phyloP scores from a whole-genome alignment of 2,329 filamentous ascomycete species.

The Sporothrix globosa region DNA sequence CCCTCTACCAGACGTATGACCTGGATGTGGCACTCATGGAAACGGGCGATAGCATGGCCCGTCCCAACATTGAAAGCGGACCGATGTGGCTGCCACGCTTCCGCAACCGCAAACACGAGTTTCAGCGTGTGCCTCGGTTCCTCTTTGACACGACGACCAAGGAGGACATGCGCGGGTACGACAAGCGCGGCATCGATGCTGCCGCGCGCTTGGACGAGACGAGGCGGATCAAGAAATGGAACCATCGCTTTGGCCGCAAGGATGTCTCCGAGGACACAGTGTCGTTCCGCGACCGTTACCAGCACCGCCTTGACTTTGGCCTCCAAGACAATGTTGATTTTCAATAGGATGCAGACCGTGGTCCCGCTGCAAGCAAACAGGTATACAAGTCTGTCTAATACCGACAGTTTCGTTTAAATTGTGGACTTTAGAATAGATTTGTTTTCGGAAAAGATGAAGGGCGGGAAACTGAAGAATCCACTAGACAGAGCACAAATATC shows the following conservation, averaged over 20 bases:
- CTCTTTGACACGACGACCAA: background rate
- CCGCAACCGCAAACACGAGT: constrained; percentile 21
- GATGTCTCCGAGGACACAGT: background rate
- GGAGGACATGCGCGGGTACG: background rate
- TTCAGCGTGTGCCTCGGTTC: background rate
- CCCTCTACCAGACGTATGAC: constrained; percentile 30
- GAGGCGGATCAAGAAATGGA: background rate
- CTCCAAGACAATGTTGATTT: constrained; percentile 32
- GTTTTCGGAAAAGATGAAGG: background rate
- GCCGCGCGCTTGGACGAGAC: background rate
- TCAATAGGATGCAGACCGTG: background rate
- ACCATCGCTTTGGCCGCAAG: background rate
- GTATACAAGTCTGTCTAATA: background rate
- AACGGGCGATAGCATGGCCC: constrained; percentile 40
- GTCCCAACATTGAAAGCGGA: constrained; percentile 31
- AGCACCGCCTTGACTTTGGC: constrained; percentile 34
- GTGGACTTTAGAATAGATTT: background rate
- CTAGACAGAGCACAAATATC: background rate
- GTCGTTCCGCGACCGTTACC: constrained; percentile 16
- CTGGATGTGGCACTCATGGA: constrained; percentile 38
- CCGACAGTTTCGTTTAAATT: background rate
- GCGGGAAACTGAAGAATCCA: too few species aligned
- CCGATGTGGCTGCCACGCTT: constrained; percentile 36
- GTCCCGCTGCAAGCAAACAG: background rate
- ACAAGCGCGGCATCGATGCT: background rate